Evolutionary conservation across 306 rosid species (phyloP), one percentile per base, ranked within the genome.

Genomic region (cucumber (Cucumis sativus)): DNA sequence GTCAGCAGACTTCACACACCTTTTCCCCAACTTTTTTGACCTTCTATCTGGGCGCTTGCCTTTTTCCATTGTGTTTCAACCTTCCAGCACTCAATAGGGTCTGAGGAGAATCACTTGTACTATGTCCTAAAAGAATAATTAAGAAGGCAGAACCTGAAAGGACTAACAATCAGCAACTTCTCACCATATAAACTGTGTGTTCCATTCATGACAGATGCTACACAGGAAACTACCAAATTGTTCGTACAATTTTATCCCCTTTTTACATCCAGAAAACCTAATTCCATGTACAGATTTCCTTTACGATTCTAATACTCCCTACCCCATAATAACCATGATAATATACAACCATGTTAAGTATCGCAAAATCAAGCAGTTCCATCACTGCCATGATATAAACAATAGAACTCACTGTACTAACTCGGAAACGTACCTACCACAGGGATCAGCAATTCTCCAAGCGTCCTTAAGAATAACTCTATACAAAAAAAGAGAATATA

Each of bases 41-140:
- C 41, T 49, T 47, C 54, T 33, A 28, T 45, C 23, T 10, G 41
- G 79, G 20, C 47, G 23, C 8, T 28, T 47, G 68, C 33, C 54
- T 25, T 74, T n/a, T 77, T 64, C 52, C 75, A 77, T 77, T 13
- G n/a, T 64, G 62, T 59, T 47, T 33, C 80, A 64, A 54, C 54
- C 35, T 45, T 41, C 72, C 20, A 21, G 61, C 49, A 77, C 40
- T 28, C 21, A 43, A 25, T 49, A 52, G 7, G 43, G 6, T 33
- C 23, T 72, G 62, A 52, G 28, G 11, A 49, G 47, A 73, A 5
- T 67, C 33, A 10, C 54, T 67, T 67, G 28, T 20, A 5, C 25
- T 67, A 67, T 67, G 18, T 67, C 54, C 74, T n/a, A 66, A 39
- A 66, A 18, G 54, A 7, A 67, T n/a, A 67, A 43, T 69, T 45